phyloP scores from a whole-genome alignment of 2,329 filamentous ascomycete species.

The Penicillium sp. region DNA sequence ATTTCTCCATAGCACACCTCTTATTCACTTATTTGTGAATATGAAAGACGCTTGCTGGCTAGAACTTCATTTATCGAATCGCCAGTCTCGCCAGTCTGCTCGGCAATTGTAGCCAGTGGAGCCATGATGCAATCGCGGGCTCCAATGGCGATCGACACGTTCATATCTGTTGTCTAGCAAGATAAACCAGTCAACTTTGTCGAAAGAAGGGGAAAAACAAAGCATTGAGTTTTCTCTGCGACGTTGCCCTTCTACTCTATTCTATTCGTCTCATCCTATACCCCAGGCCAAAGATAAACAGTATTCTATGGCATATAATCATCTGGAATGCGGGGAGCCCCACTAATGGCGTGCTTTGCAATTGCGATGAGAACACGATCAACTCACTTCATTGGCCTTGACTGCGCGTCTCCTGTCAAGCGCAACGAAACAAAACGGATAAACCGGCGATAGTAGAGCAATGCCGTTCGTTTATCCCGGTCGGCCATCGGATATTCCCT shows the following conservation, averaged over 20 bases:
- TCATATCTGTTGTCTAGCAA: not conserved
- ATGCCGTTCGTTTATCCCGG: conserved; percentile 1
- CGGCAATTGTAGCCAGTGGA: not conserved
- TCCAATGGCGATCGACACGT: conserved; percentile 2
- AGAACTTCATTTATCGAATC: no score
- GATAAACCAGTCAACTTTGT: not conserved
- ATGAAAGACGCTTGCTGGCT: no score
- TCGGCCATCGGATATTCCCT: not conserved
- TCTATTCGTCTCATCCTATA: no score
- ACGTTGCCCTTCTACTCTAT: no score
- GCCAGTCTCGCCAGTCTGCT: not conserved
- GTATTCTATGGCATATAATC: no score
- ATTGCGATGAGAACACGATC: conserved; percentile 20
- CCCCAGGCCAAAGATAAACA: no score
- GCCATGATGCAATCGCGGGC: conserved; percentile 9
- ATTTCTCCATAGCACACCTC: no score
- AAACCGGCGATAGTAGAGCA: conserved; percentile 3
- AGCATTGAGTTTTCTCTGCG: no score
- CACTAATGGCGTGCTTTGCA: conserved; percentile 22
- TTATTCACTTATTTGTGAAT: no score
- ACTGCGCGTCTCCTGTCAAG: no score
- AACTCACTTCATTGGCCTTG: not conserved
- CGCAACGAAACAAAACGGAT: not conserved
- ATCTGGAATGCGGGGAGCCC: not conserved
- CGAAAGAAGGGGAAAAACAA: no score